A percentile compares a stretch with the other conserved stretches of the same genome.
These are phyloP conservation scores for Fusarium decemcellulare DNA, from an alignment of 2,329 filamentous ascomycete species.

Conservation along the genomic window DNA sequence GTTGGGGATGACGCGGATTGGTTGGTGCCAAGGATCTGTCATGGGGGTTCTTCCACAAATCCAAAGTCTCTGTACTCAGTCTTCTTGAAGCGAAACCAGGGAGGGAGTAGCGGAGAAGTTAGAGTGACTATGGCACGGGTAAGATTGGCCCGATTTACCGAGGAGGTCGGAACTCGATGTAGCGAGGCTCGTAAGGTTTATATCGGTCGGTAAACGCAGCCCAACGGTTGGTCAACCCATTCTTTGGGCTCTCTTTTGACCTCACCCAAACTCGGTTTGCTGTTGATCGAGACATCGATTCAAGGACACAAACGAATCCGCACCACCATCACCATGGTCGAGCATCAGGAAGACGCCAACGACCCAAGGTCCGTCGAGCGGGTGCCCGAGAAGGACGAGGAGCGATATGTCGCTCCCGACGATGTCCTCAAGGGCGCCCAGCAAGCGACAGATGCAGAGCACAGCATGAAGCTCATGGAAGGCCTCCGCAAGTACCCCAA, in stretches of 20 bases:
- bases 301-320: no score
- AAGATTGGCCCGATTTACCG: background rate
- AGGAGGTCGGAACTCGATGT: background rate
- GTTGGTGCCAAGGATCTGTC: background rate
- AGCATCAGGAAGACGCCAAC: slow-evolving; percentile 33
- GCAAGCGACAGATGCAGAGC: slow-evolving; percentile 43
- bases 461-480: slow-evolving; percentile 48
- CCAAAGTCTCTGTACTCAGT: background rate
- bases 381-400: slow-evolving; percentile 29
- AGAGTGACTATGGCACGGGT: background rate
- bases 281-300: background rate
- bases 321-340: slow-evolving; percentile 15
- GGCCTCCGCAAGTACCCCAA: slow-evolving; percentile 57
- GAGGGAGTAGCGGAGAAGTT: background rate
- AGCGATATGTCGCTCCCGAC: slow-evolving; percentile 16
- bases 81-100: background rate
- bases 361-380: slow-evolving; percentile 23
- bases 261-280: no score
- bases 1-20: background rate
- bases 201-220: no score
- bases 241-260: no score
- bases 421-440: slow-evolving; percentile 35
- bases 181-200: background rate
- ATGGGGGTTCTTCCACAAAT: background rate
- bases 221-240: no score